These are phyloP conservation scores for Colletotrichum euphorbiae DNA, from an alignment of 2,329 filamentous ascomycete genomes.

Conservation along the genomic window DNA sequence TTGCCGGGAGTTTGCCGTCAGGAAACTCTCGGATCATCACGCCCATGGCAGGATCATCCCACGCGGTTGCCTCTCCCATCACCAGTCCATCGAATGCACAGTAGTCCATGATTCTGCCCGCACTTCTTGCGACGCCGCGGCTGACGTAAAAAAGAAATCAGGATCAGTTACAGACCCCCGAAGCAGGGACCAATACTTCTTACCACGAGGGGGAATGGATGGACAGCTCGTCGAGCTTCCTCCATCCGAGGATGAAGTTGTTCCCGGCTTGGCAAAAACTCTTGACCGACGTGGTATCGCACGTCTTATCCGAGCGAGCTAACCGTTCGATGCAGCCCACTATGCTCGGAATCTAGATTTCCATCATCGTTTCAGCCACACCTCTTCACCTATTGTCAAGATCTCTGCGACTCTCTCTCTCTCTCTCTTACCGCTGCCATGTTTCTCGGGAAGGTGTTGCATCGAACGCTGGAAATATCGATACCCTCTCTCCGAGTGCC, in stretches of 20 bases:
- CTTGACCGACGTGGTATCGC: not conserved
- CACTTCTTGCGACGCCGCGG: slow-evolving; percentile 1
- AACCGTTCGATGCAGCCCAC: not conserved
- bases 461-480: not conserved
- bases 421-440: not conserved
- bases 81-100: slow-evolving; percentile 15
- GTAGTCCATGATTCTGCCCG: slow-evolving; percentile 16
- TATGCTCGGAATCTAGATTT: not conserved
- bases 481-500: not conserved
- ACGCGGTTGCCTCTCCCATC: slow-evolving; percentile 11
- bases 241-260: slow-evolving; percentile 26
- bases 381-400: too few species aligned
- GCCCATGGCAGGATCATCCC: not conserved
- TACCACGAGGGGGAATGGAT: slow-evolving; percentile 18
- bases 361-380: not conserved
- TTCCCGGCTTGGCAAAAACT: not conserved
- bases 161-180: not conserved
- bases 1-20: not conserved
- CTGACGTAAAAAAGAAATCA: not conserved
- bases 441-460: slow-evolving; percentile 4
- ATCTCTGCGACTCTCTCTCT: too few species aligned
- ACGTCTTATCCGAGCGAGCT: not conserved
- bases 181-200: not conserved
- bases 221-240: slow-evolving; percentile 4
- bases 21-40: slow-evolving; percentile 26